Base-by-base conservation (phyloP, 1,284 basidiomycete species). In the Naganishia sp. region DNA sequence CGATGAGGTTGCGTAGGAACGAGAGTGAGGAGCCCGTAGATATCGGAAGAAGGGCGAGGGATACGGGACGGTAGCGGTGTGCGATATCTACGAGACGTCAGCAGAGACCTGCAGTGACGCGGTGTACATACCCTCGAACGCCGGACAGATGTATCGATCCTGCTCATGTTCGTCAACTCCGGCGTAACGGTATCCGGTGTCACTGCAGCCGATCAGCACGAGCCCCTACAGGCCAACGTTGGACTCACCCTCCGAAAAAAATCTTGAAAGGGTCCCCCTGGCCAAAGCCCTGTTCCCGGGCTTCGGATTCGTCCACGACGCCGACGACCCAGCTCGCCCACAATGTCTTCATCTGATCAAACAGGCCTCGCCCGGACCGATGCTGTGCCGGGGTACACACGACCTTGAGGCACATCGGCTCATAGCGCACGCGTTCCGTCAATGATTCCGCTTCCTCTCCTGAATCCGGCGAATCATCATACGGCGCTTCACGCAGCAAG, bases 151-250 rank as follows among this genome's bases (percentile, higher is more conserved):
- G 15, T 73, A 72, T 41, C 69, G 69, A 23, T 72, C 70, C 41
- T 41, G 18, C 35, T 77, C 75, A 0, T 65, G 70, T 18, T 77
- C 75, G 0, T 70, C 70, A 0, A 77, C 77, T 21, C 75, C 76
- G 2, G 79, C 79, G 65, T 80, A 80, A 47, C 79, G 68, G 67
- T 77, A 80, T 1, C 79, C 79, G 18, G 79, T 80, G 70, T 80
- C 79, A 53, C 79, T 77, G 43, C 39, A 47, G 45, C 41, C 28
- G 3, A 32, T 35, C 32, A 28, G 46, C 35, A 39, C 35, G 2
- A 10, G 35, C 35, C 25, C 31, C 9, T 6, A 10, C 35, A 10
- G 25, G 25, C n/a, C n/a, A 45, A 32, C 25, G 11, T 43, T 11
- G 4, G 32, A 69, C 75, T 72, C 64, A 77, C 76, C 76, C 79